phyloP scores from a whole-genome alignment of 306 rosid species.

The Oxytropis ochrocephala region DNA sequence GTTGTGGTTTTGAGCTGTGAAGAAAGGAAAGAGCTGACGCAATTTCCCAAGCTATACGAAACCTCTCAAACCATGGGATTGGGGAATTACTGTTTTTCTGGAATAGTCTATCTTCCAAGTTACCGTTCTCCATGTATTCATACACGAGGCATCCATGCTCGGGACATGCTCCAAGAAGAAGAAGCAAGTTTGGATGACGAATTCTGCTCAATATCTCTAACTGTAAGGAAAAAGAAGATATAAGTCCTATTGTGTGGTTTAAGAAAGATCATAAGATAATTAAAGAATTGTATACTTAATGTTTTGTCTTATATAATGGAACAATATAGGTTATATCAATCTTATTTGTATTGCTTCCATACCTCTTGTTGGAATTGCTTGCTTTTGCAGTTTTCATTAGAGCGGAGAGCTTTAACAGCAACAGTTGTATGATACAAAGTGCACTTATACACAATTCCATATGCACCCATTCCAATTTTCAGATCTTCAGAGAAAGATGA shows the following conservation, averaged over 20 bases:
- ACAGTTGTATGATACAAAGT: constrained; percentile 79
- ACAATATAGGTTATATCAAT: not conserved
- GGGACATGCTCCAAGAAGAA: constrained; percentile 87
- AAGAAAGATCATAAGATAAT: not conserved
- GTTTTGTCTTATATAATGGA: not conserved
- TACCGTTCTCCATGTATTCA: constrained; percentile 93
- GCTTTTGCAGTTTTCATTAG: constrained; percentile 42
- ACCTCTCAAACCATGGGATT: constrained; percentile 89
- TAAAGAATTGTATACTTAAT: not conserved
- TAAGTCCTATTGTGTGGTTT: not conserved
- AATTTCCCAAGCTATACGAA: constrained; percentile 90
- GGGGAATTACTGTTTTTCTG: constrained; percentile 48
- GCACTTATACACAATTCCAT: constrained; percentile 75
- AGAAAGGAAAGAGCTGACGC: constrained; percentile 89
- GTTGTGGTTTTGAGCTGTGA: constrained; percentile 76
- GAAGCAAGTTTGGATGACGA: constrained; percentile 90
- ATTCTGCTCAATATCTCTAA: constrained; percentile 77
- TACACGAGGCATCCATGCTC: constrained; percentile 81
- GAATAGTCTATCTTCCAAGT: constrained; percentile 75
- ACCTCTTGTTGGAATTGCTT: constrained; percentile 90
- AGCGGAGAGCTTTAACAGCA: constrained; percentile 85
- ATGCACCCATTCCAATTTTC: constrained; percentile 82
- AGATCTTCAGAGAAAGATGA: constrained; percentile 81
- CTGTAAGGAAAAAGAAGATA: constrained; percentile 43
- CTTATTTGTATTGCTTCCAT: constrained; percentile 10